Conservation (phyloP, 805 yeast species). For the Candida berthetii region DNA sequence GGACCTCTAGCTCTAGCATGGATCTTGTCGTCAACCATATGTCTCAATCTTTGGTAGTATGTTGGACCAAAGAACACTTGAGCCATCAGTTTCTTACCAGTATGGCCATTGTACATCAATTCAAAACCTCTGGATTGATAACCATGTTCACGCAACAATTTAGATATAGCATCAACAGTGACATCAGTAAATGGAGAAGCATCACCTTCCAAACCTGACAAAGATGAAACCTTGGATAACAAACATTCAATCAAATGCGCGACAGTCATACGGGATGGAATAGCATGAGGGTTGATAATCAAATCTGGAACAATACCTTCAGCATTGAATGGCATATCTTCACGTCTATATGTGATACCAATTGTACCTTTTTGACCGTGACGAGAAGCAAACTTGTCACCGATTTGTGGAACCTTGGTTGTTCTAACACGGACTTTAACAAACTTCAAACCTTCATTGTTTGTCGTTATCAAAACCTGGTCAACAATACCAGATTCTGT, state of each 20-base stretch:
- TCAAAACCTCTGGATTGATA: conserved; percentile 98
- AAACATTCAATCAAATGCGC: conserved; percentile 99
- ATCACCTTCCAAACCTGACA: conserved; percentile 97
- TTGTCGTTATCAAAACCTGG: conserved; percentile 93
- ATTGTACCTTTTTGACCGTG: conserved; percentile 99
- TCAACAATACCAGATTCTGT: conserved; percentile 98
- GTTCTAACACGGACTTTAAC: conserved; percentile 99
- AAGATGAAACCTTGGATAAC: conserved; percentile 87
- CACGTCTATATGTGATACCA: conserved; percentile 97
- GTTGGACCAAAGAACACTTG: conserved; percentile 99
- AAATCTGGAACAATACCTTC: conserved; percentile 97
- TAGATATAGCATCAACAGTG: conserved; percentile 95
- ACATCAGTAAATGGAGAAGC: conserved; percentile 99
- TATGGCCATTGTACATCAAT: conserved; percentile 98
- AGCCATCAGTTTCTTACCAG: conserved; percentile 96
- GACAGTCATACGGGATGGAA: conserved; percentile 99
- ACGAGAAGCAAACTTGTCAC: conserved; percentile 98
- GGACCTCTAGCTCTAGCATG: conserved; percentile 99
- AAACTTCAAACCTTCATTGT: conserved; percentile 96
- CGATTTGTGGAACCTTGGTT: conserved; percentile 97
- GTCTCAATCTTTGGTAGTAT: conserved; percentile 96
- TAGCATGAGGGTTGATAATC: conserved; percentile 98
- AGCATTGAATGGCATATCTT: conserved; percentile 96
- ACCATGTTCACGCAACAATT: conserved; percentile 88
- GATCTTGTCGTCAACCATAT: conserved; percentile 98